Conservation (phyloP, 495 filamentous ascomycete genomes). For the Sporormia fimetaria region DNA sequence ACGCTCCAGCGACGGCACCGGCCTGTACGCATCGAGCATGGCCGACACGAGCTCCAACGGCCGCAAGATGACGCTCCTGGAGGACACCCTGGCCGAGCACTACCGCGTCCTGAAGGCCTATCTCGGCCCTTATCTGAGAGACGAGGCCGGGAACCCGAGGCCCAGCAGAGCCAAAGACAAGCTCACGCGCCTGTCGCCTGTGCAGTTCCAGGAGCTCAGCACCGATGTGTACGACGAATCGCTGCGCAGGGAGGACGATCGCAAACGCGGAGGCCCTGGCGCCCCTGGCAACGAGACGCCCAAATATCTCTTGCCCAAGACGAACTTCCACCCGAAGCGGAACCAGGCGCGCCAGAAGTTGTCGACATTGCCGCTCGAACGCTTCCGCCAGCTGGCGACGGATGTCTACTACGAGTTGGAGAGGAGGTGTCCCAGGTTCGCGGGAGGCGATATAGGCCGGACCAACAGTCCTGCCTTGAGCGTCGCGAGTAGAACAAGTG, state of each 20-base stretch:
- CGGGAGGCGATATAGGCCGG: conserved; percentile 51
- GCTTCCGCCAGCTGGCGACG: conserved; percentile 84
- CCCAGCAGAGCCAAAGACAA: conserved; percentile 89
- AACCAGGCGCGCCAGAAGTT: conserved; percentile 94
- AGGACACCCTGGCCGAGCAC: conserved; percentile 66
- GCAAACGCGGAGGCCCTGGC: conserved; percentile 29
- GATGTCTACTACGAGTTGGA: conserved; percentile 95
- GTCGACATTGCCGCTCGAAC: conserved; percentile 66
- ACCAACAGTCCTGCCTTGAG: conserved; percentile 56
- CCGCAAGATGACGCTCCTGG: conserved; percentile 43
- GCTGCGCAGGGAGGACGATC: conserved; percentile 64
- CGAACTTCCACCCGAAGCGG: conserved; percentile 87
- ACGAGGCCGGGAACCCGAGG: conserved; percentile 61
- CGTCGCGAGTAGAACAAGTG: conserved; percentile 42
- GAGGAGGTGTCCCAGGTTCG: conserved; percentile 75
- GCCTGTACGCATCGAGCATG: conserved; percentile 51
- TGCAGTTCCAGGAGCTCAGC: conserved; percentile 93
- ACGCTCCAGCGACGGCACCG: conserved; percentile 64
- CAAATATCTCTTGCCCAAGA: conserved; percentile 63
- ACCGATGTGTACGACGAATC: conserved; percentile 97
- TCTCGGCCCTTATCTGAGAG: conserved; percentile 54
- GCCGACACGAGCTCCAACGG: conserved; percentile 30
- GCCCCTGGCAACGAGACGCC: conserved; percentile 47
- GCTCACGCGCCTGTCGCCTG: conserved; percentile 70
- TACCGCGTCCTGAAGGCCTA: conserved; percentile 71